Base-by-base conservation (phyloP, 176 grass and related monocot genomes). In the Rhipidocladum racemiflorum region DNA sequence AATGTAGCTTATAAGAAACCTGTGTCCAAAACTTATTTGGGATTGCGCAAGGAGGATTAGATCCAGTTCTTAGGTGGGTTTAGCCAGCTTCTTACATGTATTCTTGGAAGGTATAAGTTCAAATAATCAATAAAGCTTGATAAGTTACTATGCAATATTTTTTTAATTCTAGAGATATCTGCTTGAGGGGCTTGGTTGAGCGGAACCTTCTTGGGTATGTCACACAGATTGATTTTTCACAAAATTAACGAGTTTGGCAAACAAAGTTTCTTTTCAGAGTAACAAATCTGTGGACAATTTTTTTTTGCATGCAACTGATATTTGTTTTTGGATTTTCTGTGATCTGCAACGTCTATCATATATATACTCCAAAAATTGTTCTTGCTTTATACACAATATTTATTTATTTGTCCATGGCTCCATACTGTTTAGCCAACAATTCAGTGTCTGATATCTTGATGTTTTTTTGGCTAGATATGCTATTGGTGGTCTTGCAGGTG, bases 21-120 rank as follows among this genome's bases (percentile, higher is more conserved):
- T 51, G 82, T 82, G 88, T 75, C n/a, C 96, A 98, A 68, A 93
- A 95, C 45, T 90, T 98, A 88, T 98, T 98, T 84, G 96, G 92
- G 83, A 95, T 98, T 85, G 96, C 95, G 59, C 92, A 98, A 98
- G 95, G 96, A 86, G 96, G 92, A 81, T 80, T 98, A 77, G 92
- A 98, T 90, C 92, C 96, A 65, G 76, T 95, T 91, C 90, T 98
- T 50, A 87, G 96, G 96, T 91, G 76, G 86, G 86, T 78, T 79
- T 48, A 57, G 80, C 54, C 60, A 51, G 27, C 64, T 72, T 85
- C 48, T 78, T 82, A 53, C 61, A 72, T 72, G 21, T 27, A 72
- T 78, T 30, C 27, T 44, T 75, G 25, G 65, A 66, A 76, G 32
- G 57, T 42, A 65, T 27, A n/a, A 30, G 23, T 71, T 49, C 29